These are phyloP conservation scores for Decorospora gaudefroyi DNA, from an alignment of 2,329 filamentous ascomycete species.

Conservation along the genomic window DNA sequence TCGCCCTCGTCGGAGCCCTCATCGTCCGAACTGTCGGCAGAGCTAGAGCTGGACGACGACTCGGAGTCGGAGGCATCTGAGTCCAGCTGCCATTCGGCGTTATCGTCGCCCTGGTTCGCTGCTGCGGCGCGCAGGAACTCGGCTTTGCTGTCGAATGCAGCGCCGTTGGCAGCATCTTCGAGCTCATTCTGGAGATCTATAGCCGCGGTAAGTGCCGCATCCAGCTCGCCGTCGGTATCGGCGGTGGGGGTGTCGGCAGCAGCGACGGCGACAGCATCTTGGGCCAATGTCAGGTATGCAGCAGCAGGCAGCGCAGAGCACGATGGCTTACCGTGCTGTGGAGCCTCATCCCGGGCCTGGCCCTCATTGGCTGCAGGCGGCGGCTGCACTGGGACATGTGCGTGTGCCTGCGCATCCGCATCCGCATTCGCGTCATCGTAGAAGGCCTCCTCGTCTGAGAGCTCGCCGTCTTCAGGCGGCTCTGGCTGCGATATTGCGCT, in stretches of 20 bases:
- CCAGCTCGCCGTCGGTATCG: constrained; percentile 23
- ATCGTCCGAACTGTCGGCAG: constrained; percentile 56
- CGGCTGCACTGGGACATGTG: constrained; percentile 13
- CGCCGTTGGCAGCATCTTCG: constrained; percentile 10
- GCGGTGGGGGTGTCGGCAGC: constrained; percentile 19
- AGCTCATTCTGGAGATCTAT: constrained; percentile 18
- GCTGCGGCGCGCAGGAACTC: constrained; percentile 54
- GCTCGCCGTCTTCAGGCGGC: constrained; percentile 41
- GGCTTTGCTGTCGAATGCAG: constrained; percentile 34
- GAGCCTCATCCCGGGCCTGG: constrained; percentile 27
- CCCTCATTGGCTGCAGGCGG: constrained; percentile 26
- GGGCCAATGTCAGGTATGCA: constrained; percentile 27
- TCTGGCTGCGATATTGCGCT: constrained; percentile 26
- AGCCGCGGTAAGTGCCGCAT: constrained; percentile 22
- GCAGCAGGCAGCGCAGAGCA: constrained; percentile 27
- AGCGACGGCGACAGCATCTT: constrained; percentile 22
- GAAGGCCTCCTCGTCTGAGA: constrained; percentile 40
- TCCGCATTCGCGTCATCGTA: constrained; percentile 34
- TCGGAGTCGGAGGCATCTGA: constrained; percentile 65
- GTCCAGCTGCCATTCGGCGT: constrained; percentile 80
- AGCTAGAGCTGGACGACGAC: constrained; percentile 50
- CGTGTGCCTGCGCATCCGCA: constrained; percentile 16
- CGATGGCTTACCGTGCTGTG: constrained; percentile 36
- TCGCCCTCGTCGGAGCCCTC: constrained; percentile 66
- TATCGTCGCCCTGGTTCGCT: constrained; percentile 54